Evolutionary conservation across 2,329 filamentous ascomycete species (phyloP).

Genomic region (Pleomassaria siparia): DNA sequence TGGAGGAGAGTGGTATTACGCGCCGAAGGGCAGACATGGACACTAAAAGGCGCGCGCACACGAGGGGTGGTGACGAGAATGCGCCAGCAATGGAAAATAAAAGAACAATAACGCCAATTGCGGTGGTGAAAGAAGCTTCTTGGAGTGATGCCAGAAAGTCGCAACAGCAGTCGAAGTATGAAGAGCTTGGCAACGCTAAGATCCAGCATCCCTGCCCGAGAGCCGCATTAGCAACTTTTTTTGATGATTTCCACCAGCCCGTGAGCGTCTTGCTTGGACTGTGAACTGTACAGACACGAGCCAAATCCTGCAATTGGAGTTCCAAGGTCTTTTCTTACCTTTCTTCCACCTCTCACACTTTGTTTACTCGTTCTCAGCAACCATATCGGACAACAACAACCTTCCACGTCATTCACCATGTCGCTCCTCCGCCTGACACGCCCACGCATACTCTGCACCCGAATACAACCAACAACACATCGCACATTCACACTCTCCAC

Average conservation of each 20-base stretch:
- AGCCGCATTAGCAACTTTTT: too few species aligned
- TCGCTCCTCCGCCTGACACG: conserved; percentile 26
- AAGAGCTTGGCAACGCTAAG: conserved; percentile 2
- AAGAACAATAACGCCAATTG: conserved; percentile 28
- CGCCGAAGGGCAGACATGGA: conserved; percentile 29
- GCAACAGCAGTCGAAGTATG: conserved; percentile 31
- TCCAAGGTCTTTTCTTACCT: too few species aligned
- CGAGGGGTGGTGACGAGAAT: conserved; percentile 1
- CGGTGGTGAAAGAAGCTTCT: conserved; percentile 17
- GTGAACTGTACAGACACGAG: too few species aligned
- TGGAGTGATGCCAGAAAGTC: conserved; percentile 13
- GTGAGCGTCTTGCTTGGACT: too few species aligned
- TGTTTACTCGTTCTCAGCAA: not conserved
- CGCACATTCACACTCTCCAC: conserved; percentile 26
- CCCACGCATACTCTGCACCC: conserved; percentile 15
- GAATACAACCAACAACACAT: conserved; percentile 18
- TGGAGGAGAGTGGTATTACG: conserved; percentile 30
- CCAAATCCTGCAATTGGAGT: too few species aligned
- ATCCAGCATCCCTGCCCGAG: not conserved
- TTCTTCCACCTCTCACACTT: too few species aligned
- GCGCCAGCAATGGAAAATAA: conserved; percentile 14
- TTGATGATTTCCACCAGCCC: too few species aligned
- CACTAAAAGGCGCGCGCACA: conserved; percentile 26
- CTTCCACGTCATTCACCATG: conserved; percentile 14
- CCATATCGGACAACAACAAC: not conserved